These are phyloP conservation scores for Apocynum venetum DNA, from an alignment of 257 asterid species.

Conservation along the genomic window DNA sequence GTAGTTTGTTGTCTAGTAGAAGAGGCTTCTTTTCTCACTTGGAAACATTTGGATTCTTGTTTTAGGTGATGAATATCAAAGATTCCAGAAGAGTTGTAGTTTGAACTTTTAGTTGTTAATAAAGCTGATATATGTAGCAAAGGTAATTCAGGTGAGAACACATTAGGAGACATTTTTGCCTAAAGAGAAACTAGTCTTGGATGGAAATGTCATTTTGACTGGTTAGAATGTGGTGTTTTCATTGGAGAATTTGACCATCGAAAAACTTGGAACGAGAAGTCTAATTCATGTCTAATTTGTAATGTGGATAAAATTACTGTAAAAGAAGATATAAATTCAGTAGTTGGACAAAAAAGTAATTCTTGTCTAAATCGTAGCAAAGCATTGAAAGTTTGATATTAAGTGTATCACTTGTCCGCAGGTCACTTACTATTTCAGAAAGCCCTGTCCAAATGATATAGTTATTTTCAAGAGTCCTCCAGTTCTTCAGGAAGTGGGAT, in stretches of 20 bases:
- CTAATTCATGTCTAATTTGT: too few species aligned
- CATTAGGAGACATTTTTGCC: background rate
- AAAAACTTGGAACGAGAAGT: background rate
- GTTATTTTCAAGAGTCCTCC: slow-evolving; percentile 94
- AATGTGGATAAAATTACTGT: background rate
- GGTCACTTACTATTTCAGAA: slow-evolving; percentile 84
- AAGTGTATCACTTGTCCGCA: slow-evolving; percentile 28
- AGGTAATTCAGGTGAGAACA: background rate
- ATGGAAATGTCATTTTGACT: background rate
- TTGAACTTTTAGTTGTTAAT: background rate
- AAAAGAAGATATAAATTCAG: background rate
- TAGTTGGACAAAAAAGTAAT: background rate
- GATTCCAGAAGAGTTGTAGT: background rate
- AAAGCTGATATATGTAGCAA: background rate
- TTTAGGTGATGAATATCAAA: background rate
- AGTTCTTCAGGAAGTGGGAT: slow-evolving; percentile 90
- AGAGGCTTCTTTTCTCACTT: background rate
- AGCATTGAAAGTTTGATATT: background rate
- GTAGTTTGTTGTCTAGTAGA: background rate
- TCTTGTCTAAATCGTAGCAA: background rate
- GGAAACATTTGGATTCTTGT: background rate
- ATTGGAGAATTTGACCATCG: background rate
- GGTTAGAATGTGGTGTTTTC: background rate
- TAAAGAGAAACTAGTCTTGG: background rate
- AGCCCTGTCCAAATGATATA: slow-evolving; percentile 83